phyloP scores from a whole-genome alignment of 1,284 basidiomycete genomes.

The Ceraceosorus guamensis region DNA sequence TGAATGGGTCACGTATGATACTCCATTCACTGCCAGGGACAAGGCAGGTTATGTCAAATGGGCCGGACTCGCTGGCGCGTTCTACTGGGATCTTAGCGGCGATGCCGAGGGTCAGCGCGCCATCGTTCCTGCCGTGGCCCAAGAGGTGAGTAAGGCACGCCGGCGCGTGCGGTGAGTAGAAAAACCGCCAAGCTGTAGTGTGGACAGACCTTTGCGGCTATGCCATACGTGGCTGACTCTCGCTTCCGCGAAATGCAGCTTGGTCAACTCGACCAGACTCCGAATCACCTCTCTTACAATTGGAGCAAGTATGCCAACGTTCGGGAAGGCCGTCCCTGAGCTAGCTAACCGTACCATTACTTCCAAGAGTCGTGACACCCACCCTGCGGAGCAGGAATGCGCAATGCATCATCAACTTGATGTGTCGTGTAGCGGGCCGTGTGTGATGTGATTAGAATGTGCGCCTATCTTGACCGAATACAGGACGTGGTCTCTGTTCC shows the following conservation, averaged over 20 bases:
- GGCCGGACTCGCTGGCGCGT: constrained; percentile 66
- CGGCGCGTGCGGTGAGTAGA: not conserved
- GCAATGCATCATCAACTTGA: no score
- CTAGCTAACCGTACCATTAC: no score
- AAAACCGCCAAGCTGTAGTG: not conserved
- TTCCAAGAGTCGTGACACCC: no score
- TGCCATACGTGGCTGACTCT: constrained; percentile 9
- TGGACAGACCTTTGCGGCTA: constrained; percentile 3
- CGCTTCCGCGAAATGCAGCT: no score
- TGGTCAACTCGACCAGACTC: constrained; percentile 51
- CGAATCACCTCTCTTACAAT: constrained; percentile 61
- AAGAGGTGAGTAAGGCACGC: constrained; percentile 17
- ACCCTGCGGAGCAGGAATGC: no score
- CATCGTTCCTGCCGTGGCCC: constrained; percentile 23
- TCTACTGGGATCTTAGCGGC: constrained; percentile 56
- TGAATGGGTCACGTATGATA: constrained; percentile 75
- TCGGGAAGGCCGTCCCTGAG: constrained; percentile 18
- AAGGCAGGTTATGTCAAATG: constrained; percentile 70
- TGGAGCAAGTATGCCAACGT: constrained; percentile 52
- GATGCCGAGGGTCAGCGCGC: constrained; percentile 32
- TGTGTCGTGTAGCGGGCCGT: no score
- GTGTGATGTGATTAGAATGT: no score
- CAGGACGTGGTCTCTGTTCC: not conserved
- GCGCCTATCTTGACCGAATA: not conserved
- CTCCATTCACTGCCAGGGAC: constrained; percentile 60